A percentile compares a stretch with the other conserved stretches of the same genome.
phyloP scores from a whole-genome alignment of 1,284 basidiomycete genomes.

The Rhodotorula sp. region DNA sequence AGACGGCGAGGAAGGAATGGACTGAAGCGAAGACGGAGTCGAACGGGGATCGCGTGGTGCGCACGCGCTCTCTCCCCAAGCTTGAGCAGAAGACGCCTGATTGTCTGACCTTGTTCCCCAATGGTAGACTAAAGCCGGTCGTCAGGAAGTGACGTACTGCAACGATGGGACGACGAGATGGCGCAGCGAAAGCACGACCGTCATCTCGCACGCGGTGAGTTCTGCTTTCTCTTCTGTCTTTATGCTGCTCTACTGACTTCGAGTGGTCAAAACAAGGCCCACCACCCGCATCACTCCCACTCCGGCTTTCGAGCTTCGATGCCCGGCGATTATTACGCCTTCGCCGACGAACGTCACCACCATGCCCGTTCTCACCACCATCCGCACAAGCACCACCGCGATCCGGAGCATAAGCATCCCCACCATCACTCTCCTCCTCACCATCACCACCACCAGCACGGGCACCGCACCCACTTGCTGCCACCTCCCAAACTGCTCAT shows the following conservation, averaged over 20 bases:
- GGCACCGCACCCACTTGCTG: neutral
- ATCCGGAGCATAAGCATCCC: no score
- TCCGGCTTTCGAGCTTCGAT: no score
- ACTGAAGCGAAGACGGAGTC: neutral
- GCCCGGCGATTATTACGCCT: no score
- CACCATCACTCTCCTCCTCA: neutral
- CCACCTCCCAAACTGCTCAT: neutral
- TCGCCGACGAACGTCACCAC: no score
- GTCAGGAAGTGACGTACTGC: neutral
- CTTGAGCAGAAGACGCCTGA: no score
- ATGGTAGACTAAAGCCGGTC: neutral
- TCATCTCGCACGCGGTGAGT: neutral
- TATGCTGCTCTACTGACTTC: no score
- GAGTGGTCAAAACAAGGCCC: no score
- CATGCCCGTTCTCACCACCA: neutral
- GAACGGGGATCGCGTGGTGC: slow-evolving; percentile 5
- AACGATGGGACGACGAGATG: slow-evolving; percentile 1
- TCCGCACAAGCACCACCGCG: neutral
- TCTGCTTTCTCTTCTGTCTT: no score
- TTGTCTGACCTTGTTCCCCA: no score
- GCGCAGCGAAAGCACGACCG: neutral
- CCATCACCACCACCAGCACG: neutral
- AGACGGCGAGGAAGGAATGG: slow-evolving; percentile 8
- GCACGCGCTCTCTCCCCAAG: neutral
- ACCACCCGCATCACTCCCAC: no score